Evolutionary conservation across 2,329 filamentous ascomycete species (phyloP), one percentile per base, ranked within the genome.

Genomic region (Rhynchosporium graminicola): DNA sequence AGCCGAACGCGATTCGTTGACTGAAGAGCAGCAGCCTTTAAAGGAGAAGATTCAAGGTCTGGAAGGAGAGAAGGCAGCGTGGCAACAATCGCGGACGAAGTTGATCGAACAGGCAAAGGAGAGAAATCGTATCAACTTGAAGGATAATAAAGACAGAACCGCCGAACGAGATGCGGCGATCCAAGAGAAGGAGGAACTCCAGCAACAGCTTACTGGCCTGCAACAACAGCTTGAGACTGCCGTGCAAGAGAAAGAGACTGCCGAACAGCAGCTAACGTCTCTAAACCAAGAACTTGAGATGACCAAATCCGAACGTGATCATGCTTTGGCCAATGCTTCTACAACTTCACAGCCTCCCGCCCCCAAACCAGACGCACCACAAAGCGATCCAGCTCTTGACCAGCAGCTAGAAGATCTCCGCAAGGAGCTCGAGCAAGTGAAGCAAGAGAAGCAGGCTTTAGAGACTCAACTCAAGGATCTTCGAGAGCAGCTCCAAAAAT

Each of bases 381-480:
- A 89, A 78, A 76, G 83, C 70, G 72, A 80, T 4, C 67, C 75
- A 8, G 75, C 78, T 54, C 72, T 83, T 20, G 80, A 86, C 65
- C 77, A 79, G 64, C 79, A 86, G 64, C 76, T 87, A 7, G 67
- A 73, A 2, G 74, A 78, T 47, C 74, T 80, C 13, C 80, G 77
- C 28, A 83, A 86, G 67, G 85, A 93, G 68, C 82, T 95, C 9
- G 86, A 87, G 48, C 80, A 80, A 1, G 82, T 88, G 59, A 87
- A 79, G 6, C 79, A 85, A 9, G 87, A 95, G 73, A 92, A 91
- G 74, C 80, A 86, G 20, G 80, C 80, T 2, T 80, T 91, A n/a
- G 85, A 91, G 67, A 78, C 84, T 62, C 86, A 89, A 65, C 79
- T 90, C 2, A 78, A 80, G 51, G 75, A 73, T 29, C 73, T 87